A percentile compares a stretch with the other conserved stretches of the same genome.
Evolutionary conservation across 2,329 filamentous ascomycete species (phyloP).

Genomic region (Cladosporium sp.): DNA sequence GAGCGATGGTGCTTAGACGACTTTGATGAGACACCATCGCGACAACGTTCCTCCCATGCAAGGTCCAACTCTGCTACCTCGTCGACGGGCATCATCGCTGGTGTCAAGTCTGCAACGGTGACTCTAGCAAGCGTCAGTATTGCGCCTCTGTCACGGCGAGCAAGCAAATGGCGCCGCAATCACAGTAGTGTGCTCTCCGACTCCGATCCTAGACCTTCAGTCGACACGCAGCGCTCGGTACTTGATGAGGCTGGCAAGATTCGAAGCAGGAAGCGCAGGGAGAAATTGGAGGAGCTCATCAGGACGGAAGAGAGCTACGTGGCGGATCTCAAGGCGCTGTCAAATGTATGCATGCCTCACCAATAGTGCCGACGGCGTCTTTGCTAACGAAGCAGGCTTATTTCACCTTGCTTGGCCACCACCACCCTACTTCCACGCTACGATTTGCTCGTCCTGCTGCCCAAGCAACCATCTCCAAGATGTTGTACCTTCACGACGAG

Average conservation of each 20-base stretch:
- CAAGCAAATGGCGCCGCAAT: constrained; percentile 55
- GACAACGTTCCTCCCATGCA: constrained; percentile 28
- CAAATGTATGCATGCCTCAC: constrained; percentile 59
- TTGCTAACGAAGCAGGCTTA: constrained; percentile 34
- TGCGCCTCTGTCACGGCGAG: constrained; percentile 56
- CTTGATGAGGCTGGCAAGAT: constrained; percentile 67
- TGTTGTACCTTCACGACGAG: constrained; percentile 78
- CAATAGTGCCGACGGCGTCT: neutral
- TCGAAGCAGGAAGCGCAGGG: constrained; percentile 69
- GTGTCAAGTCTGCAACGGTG: constrained; percentile 73
- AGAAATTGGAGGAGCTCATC: constrained; percentile 80
- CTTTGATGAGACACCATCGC: constrained; percentile 23
- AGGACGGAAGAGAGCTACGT: constrained; percentile 85
- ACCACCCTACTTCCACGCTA: constrained; percentile 19
- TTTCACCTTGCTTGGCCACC: constrained; percentile 38
- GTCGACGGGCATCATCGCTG: constrained; percentile 75
- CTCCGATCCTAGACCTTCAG: constrained; percentile 61
- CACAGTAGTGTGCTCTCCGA: constrained; percentile 59
- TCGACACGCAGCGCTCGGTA: constrained; percentile 51
- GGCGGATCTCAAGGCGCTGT: constrained; percentile 77
- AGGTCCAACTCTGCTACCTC: constrained; percentile 60
- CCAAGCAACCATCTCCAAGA: constrained; percentile 52
- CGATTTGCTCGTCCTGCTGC: constrained; percentile 26
- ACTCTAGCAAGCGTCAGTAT: constrained; percentile 72
- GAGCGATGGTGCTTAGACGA: constrained; percentile 36